phyloP scores from a whole-genome alignment of 345 rosid species.

The Salix suchowensis region DNA sequence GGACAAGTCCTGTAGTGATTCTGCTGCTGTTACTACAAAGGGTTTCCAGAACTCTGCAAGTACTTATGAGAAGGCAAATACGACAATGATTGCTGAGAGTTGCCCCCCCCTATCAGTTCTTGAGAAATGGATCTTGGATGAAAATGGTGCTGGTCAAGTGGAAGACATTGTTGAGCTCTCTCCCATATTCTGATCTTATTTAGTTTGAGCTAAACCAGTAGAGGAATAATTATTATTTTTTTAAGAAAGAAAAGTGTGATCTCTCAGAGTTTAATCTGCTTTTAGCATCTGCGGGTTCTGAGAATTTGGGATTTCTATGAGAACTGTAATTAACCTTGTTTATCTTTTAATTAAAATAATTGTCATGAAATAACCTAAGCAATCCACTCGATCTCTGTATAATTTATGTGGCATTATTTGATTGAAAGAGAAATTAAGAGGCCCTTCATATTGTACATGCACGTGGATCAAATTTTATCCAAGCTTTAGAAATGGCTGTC shows the following conservation, averaged over 20 bases:
- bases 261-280: conserved; percentile 4
- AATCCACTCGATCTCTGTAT: neutral
- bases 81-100: no score
- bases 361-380: neutral
- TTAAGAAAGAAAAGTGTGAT: neutral
- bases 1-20: conserved; percentile 36
- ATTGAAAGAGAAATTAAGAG: neutral
- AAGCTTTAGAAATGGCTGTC: neutral
- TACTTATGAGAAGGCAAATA: no score
- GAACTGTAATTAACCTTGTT: conserved; percentile 25
- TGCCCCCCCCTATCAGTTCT: no score
- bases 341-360: conserved; percentile 2
- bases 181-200: neutral
- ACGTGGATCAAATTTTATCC: neutral
- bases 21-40: conserved; percentile 16
- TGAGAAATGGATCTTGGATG: conserved; percentile 97
- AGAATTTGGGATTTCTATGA: conserved; percentile 29
- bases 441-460: neutral
- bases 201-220: neutral
- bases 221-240: neutral
- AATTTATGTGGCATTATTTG: neutral
- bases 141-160: conserved; percentile 28
- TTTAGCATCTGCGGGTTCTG: conserved; percentile 20
- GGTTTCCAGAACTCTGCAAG: conserved; percentile 15
- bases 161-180: conserved; percentile 25